Evolutionary conservation across 2,329 filamentous ascomycete species (phyloP), one percentile per base, ranked within the genome.

Genomic region (Penicillium brevicompactum): DNA sequence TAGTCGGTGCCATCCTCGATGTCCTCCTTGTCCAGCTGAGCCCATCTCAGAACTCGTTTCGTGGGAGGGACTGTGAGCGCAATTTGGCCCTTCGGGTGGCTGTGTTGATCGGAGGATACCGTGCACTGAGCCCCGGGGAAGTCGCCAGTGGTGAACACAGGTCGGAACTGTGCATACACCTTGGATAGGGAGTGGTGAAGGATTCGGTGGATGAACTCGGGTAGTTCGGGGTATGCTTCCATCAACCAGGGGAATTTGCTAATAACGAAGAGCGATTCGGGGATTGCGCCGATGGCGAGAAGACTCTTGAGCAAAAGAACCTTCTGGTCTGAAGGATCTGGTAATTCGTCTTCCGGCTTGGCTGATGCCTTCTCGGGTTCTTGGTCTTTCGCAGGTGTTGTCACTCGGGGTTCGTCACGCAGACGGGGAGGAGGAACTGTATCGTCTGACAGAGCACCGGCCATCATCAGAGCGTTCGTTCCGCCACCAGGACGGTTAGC

Each of bases 161-260:
- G 84, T 34, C 78, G 76, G 10, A 82, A 65, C 2, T 75, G 71
- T 27, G 80, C 76, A 60, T 88, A 87, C 5, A 99, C 85, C 62
- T 92, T 90, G 67, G 87, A 87, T 49, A 99, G 77, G 40, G 87
- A 93, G 61, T 94, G 86, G 63, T 92, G 86, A 2, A 96, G 79
- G 27, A 99, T 89, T 34, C 95, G 91, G 73, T 96, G 90, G 48
- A 97, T 84, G 51, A 87, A 87, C 31, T 90, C 86, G 2, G 91
- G 84, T 10, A 97, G 82, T 44, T 96, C 91, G 1, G 90, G 87
- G 61, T 90, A 93, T 4, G 87, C 85, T 55, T 97, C 92, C 10
- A 91, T 84, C 46, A 99, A 83, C 92, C 94, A 99, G 13, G 92
- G 91, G 66, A 96, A 96, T 51, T 89, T 88, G 32, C 93, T 93